Percentiles rank a stretch among this genome's conserved stretches.
Conservation (phyloP, 148 eudicot species). For the Vaccinium myrtillus region DNA sequence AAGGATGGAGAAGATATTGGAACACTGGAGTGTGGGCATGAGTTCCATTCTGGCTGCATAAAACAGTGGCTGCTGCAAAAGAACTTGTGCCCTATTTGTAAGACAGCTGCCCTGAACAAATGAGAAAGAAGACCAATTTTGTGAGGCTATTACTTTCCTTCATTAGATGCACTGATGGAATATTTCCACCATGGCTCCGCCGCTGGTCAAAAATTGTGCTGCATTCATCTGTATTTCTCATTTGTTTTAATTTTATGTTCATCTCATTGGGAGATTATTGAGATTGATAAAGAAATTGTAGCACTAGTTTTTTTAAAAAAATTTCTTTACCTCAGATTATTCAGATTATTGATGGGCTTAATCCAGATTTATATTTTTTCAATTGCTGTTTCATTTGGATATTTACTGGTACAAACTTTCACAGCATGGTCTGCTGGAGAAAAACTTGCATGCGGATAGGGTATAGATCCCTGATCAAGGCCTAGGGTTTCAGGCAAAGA, state of each 20-base stretch:
- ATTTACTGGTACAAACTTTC: not conserved
- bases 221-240: constrained; percentile 12
- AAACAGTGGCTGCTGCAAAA: constrained; percentile 89
- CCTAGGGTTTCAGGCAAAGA: too few species aligned
- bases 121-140: constrained; percentile 16
- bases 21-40: constrained; percentile 83
- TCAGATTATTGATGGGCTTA: not conserved
- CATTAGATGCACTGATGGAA: not conserved
- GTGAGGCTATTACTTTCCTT: not conserved
- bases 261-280: not conserved
- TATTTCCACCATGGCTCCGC: not conserved
- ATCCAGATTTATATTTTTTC: not conserved
- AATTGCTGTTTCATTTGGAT: not conserved
- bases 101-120: constrained; percentile 62
- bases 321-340: not conserved
- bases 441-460: too few species aligned
- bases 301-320: not conserved
- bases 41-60: constrained; percentile 71
- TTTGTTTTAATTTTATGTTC: constrained; percentile 12
- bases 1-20: constrained; percentile 74
- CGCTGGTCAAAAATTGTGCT: not conserved
- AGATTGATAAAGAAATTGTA: constrained; percentile 4
- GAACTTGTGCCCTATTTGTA: constrained; percentile 95
- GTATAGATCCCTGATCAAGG: too few species aligned
- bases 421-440: not conserved